Evolutionary conservation across 345 rosid genomes (phyloP).

Genomic region (Citrus unshiu): DNA sequence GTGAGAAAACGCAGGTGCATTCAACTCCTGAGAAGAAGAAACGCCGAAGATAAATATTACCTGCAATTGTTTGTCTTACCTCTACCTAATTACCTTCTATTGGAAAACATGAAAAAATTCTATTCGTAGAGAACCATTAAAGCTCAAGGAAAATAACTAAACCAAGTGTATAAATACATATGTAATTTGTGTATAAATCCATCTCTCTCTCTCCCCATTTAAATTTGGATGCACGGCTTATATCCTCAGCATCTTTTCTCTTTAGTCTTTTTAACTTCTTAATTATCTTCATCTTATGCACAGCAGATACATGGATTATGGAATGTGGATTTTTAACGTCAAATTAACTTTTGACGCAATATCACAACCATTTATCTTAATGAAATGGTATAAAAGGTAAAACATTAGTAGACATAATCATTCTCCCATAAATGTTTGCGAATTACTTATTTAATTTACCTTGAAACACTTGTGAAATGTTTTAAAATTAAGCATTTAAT

Average conservation of each 20-base stretch:
- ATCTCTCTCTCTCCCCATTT: background rate
- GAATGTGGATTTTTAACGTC: background rate
- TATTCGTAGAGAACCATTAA: background rate
- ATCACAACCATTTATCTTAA: background rate
- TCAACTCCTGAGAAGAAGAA: slow-evolving; percentile 37
- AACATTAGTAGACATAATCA: background rate
- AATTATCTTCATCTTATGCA: no score
- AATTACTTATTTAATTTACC: no score
- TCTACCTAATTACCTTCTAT: background rate
- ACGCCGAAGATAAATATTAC: slow-evolving; percentile 6
- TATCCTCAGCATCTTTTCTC: background rate
- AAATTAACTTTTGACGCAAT: background rate
- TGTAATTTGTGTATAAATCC: background rate
- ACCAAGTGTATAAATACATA: background rate
- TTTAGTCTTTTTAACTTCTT: background rate
- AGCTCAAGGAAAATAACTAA: background rate
- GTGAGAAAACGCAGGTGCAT: slow-evolving; percentile 28
- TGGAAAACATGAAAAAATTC: background rate
- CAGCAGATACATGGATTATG: no score
- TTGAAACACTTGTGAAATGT: no score
- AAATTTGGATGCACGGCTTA: background rate
- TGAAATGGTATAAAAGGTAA: background rate
- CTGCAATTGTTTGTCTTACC: background rate
- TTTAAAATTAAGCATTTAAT: no score
- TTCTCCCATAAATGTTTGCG: no score